Evolutionary conservation across 306 rosid species (phyloP).

Genomic region (Cucurbita moschata): DNA sequence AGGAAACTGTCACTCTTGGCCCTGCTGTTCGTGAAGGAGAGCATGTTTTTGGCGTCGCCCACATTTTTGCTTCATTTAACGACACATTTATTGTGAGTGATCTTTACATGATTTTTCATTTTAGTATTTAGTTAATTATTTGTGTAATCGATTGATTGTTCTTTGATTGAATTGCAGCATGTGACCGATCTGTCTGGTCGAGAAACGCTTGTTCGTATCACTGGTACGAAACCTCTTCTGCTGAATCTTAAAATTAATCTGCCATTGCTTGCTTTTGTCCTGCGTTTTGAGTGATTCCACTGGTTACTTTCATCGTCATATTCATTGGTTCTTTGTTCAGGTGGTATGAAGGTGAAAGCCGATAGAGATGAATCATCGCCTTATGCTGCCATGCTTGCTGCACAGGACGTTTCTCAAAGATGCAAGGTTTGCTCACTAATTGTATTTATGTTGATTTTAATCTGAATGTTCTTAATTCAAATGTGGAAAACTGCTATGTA

Average conservation of each 20-base stretch:
- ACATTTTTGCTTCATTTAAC: slow-evolving; percentile 39
- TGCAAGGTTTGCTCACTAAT: slow-evolving; percentile 38
- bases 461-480: neutral
- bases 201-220: slow-evolving; percentile 78
- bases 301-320: neutral
- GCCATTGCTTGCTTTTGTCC: neutral
- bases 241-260: neutral
- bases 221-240: slow-evolving; percentile 22
- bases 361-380: slow-evolving; percentile 91
- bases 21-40: slow-evolving; percentile 36
- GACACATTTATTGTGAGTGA: slow-evolving; percentile 33
- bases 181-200: slow-evolving; percentile 86
- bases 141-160: neutral
- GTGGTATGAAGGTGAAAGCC: slow-evolving; percentile 95
- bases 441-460: neutral
- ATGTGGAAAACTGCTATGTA: neutral
- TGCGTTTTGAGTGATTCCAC: neutral
- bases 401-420: slow-evolving; percentile 72
- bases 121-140: neutral
- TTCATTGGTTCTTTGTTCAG: slow-evolving; percentile 12
- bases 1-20: slow-evolving; percentile 36
- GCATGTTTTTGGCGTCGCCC: slow-evolving; percentile 34
- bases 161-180: slow-evolving; percentile 31
- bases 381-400: slow-evolving; percentile 92
- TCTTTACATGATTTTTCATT: neutral